A percentile compares a stretch with the other conserved stretches of the same genome.
phyloP scores from a whole-genome alignment of 2,329 filamentous ascomycete genomes.

The Phaeomoniella chlamydospora region DNA sequence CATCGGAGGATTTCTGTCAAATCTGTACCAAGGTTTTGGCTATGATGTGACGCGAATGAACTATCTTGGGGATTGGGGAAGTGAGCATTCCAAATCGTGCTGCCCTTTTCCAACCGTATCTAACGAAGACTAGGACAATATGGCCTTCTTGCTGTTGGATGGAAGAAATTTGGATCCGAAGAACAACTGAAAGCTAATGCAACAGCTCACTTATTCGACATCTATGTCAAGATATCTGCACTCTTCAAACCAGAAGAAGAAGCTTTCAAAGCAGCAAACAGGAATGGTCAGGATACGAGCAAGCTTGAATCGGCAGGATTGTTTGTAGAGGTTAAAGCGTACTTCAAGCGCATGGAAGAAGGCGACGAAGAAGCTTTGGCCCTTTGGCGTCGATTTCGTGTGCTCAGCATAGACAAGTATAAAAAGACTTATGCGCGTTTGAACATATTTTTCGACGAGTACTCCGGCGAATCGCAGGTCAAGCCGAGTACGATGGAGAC shows the following conservation, averaged over 20 bases:
- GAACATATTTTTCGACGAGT: constrained; percentile 52
- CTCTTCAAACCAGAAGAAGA: constrained; percentile 52
- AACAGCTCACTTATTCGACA: constrained; percentile 68
- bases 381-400: constrained; percentile 51
- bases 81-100: constrained; percentile 42
- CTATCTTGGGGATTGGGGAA: constrained; percentile 65
- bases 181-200: constrained; percentile 56
- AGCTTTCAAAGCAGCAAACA: constrained; percentile 42
- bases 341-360: constrained; percentile 59
- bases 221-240: constrained; percentile 63
- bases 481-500: constrained; percentile 46
- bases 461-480: constrained; percentile 56
- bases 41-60: constrained; percentile 61
- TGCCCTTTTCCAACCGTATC: background rate
- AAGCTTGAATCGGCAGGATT: constrained; percentile 29
- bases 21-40: constrained; percentile 52
- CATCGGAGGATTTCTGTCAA: constrained; percentile 58
- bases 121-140: constrained; percentile 1
- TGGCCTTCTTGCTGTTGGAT: constrained; percentile 56
- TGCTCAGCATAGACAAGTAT: constrained; percentile 50
- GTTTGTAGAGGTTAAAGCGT: constrained; percentile 29
- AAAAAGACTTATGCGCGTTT: constrained; percentile 48
- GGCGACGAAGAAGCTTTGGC: constrained; percentile 45
- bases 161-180: constrained; percentile 60
- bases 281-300: constrained; percentile 17